Conservation (phyloP, 2,329 filamentous ascomycete species). For the Scedosporium boydii region DNA sequence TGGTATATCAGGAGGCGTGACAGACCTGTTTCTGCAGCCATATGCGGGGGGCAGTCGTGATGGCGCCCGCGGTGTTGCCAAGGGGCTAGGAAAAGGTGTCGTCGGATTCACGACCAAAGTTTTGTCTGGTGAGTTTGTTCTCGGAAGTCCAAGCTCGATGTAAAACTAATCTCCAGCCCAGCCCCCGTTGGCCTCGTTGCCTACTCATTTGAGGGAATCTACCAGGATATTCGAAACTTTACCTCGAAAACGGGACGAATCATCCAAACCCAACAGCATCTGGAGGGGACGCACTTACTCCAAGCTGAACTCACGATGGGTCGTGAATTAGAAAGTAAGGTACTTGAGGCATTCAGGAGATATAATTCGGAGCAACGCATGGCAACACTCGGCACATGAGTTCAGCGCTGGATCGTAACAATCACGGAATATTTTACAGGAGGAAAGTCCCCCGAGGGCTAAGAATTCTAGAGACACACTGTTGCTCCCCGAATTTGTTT, state of each 20-base stretch:
- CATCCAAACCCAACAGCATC: neutral
- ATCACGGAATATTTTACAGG: neutral
- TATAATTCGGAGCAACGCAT: neutral
- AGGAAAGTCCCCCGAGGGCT: too few relatives aligned
- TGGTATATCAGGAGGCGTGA: slow-evolving; percentile 32
- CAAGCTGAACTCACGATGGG: neutral
- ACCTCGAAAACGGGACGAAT: neutral
- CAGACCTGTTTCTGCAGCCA: slow-evolving; percentile 32
- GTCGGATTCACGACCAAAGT: slow-evolving; percentile 15
- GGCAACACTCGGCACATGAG: too few relatives aligned
- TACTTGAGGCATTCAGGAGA: neutral
- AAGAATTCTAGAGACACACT: too few relatives aligned
- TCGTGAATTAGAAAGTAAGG: neutral
- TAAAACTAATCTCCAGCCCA: neutral
- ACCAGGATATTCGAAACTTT: slow-evolving; percentile 10
- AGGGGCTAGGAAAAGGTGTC: slow-evolving; percentile 33
- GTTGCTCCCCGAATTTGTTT: too few relatives aligned
- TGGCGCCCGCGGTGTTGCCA: slow-evolving; percentile 28
- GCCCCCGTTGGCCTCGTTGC: slow-evolving; percentile 13
- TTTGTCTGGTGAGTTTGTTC: slow-evolving; percentile 10
- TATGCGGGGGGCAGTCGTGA: slow-evolving; percentile 12
- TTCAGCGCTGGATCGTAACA: neutral
- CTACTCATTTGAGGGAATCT: slow-evolving; percentile 12
- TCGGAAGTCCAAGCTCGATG: too few relatives aligned
- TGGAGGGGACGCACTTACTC: neutral